Evolutionary conservation across 257 asterid genomes (phyloP), one percentile per base, ranked within the genome.

Genomic region (Gentiana dahurica): DNA sequence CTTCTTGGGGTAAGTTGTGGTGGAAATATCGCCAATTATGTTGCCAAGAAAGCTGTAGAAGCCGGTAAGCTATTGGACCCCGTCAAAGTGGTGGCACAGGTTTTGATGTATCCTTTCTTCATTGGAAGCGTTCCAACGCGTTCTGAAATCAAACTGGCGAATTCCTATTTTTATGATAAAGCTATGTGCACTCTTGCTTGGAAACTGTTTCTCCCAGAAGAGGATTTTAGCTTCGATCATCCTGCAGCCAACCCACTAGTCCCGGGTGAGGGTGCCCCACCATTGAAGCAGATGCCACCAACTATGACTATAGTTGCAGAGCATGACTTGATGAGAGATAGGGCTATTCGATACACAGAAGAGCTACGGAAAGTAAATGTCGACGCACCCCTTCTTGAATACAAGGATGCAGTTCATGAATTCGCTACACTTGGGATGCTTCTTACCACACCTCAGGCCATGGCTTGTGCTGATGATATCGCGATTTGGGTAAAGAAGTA

Each of bases 1-100:
- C 93, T 87, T 67, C 94, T 91, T 47, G 98, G 98, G 55, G 98
- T 81, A 62, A 87, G 98, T 61, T 91, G 94, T 53, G 98, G 98
- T 38, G 98, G 93, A 57, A 87, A 87, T 51, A 85, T 91, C 57
- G 96, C 98, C 9, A 79, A 87, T 54, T 78, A 75, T 41, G 84
- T 87, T 55, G 69, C 94, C 51, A 72, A 89, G 58, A 85, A 81
- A 81, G 85, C 98, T 1, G 84, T 91, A 5, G 98, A 87, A 70
- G 82, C 77, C 1, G 86, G 94, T 33, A 85, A 78, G 49, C 82
- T 71, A 63, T 70, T 87, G 71, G 95, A 91, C 68, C 98, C 98
- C 32, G 94, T 87, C 49, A 87, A 83, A 63, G 96, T 87, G 43
- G 96, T 91, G 32, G 98, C 96, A 53, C 98, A 84, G 71, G 96